A percentile compares a stretch with the other conserved stretches of the same genome.
phyloP scores from a whole-genome alignment of 768 basidiomycete species.

The Infundibulicybe gibba region DNA sequence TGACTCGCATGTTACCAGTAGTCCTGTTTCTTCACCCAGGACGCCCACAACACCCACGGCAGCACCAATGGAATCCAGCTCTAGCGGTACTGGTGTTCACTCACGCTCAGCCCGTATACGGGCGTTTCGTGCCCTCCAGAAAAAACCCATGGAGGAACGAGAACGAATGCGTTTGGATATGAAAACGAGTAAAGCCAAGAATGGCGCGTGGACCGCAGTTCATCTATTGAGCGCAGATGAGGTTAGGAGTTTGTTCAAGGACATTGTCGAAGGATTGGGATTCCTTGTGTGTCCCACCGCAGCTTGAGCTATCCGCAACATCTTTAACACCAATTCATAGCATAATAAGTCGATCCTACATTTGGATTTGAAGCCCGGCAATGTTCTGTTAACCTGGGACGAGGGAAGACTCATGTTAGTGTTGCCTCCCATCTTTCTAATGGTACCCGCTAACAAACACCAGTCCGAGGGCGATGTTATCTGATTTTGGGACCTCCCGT shows the following conservation, averaged over 20 bases:
- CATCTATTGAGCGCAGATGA: constrained; percentile 86
- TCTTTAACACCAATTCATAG: constrained; percentile 30
- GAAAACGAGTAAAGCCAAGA: constrained; percentile 24
- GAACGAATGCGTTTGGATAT: constrained; percentile 56
- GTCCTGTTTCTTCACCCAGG: constrained; percentile 7
- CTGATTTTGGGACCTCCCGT: constrained; percentile 92
- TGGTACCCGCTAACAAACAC: not conserved
- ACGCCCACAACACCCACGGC: constrained; percentile 4
- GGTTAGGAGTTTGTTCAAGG: constrained; percentile 73
- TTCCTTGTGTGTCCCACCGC: constrained; percentile 63
- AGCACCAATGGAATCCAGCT: not conserved
- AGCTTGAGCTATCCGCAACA: constrained; percentile 1
- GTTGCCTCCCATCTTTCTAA: not conserved
- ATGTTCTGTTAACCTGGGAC: constrained; percentile 90
- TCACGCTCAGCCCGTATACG: constrained; percentile 71
- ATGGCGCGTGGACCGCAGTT: constrained; percentile 62
- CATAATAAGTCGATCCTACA: constrained; percentile 86
- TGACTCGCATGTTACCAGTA: too few relatives aligned
- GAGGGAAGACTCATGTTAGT: constrained; percentile 78
- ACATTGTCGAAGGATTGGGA: constrained; percentile 81
- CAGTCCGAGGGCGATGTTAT: constrained; percentile 91
- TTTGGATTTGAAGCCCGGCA: constrained; percentile 91
- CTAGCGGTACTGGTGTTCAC: constrained; percentile 29
- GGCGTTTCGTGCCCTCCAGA: constrained; percentile 69
- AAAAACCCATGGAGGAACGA: constrained; percentile 59